Evolutionary conservation across 1,139 yeast species (phyloP), one percentile per base, ranked within the genome.

Genomic region (Saccharomyces hybrid): DNA sequence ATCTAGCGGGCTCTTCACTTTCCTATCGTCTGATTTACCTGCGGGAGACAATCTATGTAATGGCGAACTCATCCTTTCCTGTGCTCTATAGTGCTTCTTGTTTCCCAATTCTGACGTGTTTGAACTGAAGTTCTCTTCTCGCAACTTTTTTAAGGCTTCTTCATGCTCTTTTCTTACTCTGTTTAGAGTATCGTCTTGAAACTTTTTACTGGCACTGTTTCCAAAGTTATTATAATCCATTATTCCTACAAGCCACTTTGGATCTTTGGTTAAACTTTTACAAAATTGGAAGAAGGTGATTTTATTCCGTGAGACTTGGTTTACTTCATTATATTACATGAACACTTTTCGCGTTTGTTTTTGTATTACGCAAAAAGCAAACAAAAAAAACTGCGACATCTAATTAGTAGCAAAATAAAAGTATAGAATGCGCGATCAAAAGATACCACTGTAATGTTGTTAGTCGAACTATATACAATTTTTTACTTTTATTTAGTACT

Each of bases 171-270:
- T 50, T 31, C 52, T 42, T n/a, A 50, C 47, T 30, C 47, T 47
- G n/a, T 50, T 50, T n/a, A 50, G 9, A 2, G 52, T 50, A 26
- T 50, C 52, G 31, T 50, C 52, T 27, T 50, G 44, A 38, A 38
- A 38, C 11, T 20, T 38, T 20, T 38, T 38, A 38, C 7, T 20
- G 1, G 44, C 25, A 38, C 25, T 38, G 11, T 25, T 38, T 16
- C 44, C 44, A 16, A 38, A 38, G 20, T 38, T 38, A 5, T 11
- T 38, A 20, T 38, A 38, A 3, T 38, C 25, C 44, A 38, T 38
- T 16, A 16, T 20, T 5, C 20, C 26, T 9, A 5, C 1, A 38
- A 16, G 9, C 5, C 13, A 38, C n/a, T 38, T 23, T 9, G 5
- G 13, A 8, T 20, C 6, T 38, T 38, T 16, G 20, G n/a, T 9